Percentiles rank a stretch among this genome's conserved stretches.
phyloP scores from a whole-genome alignment of 495 filamentous ascomycete species.

The Jackrogersella multiformis region DNA sequence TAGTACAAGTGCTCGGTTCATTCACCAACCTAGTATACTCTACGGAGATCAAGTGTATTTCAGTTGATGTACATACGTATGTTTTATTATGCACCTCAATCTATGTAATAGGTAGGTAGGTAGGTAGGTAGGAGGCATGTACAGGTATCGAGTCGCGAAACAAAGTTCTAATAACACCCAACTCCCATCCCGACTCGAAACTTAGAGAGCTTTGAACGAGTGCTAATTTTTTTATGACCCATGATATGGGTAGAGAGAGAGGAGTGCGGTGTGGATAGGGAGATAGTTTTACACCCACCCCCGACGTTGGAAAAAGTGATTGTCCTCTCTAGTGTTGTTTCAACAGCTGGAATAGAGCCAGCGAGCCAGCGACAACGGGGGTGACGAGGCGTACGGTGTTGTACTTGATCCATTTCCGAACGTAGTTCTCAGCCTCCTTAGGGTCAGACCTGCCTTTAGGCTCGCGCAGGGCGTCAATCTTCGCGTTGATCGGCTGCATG shows the following conservation, averaged over 20 bases:
- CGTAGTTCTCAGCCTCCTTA: slow-evolving; percentile 50
- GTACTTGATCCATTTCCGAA: slow-evolving; percentile 49
- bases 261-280: not conserved
- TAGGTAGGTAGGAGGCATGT: not conserved
- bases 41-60: not conserved
- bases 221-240: not conserved
- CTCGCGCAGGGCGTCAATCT: slow-evolving; percentile 51
- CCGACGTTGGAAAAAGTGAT: not conserved
- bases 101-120: not conserved
- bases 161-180: not conserved
- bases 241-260: not conserved
- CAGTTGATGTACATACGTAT: not conserved
- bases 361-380: slow-evolving; percentile 52
- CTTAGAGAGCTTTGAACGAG: not conserved
- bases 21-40: not conserved
- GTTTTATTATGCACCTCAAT: not conserved
- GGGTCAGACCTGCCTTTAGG: slow-evolving; percentile 44
- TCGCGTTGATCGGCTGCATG: slow-evolving; percentile 61
- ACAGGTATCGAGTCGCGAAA: not conserved
- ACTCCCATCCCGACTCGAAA: not conserved
- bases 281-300: not conserved
- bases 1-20: not conserved
- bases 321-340: slow-evolving; percentile 21
- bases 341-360: slow-evolving; percentile 51
- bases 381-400: slow-evolving; percentile 52